A percentile compares a stretch with the other conserved stretches of the same genome.
phyloP scores from a whole-genome alignment of 768 basidiomycete species.

The Russula compacta region DNA sequence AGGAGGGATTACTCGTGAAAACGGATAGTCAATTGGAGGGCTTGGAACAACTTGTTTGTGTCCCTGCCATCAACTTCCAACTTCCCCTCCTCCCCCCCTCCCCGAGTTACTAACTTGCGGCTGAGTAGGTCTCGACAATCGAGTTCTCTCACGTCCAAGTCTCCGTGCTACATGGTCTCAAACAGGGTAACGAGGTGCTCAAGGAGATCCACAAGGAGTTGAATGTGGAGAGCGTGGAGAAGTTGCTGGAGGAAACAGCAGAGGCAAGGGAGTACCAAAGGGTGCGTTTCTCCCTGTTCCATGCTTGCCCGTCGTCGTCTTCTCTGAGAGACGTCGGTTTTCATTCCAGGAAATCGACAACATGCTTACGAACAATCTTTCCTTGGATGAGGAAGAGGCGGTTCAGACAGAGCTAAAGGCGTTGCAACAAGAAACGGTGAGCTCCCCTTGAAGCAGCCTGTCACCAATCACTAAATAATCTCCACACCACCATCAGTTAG shows the following conservation, averaged over 20 bases:
- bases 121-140: constrained; percentile 78
- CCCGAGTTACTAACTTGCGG: neutral
- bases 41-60: constrained; percentile 75
- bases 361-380: constrained; percentile 73
- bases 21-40: constrained; percentile 87
- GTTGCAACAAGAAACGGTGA: constrained; percentile 56
- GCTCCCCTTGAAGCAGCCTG: constrained; percentile 21
- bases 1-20: constrained; percentile 76
- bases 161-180: constrained; percentile 84
- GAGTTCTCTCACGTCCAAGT: constrained; percentile 94
- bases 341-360: constrained; percentile 76
- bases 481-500: constrained; percentile 14
- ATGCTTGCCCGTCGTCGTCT: neutral
- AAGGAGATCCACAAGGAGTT: constrained; percentile 93
- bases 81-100: neutral
- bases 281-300: constrained; percentile 34
- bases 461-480: constrained; percentile 32
- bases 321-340: neutral
- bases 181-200: constrained; percentile 89
- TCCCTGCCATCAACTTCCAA: neutral
- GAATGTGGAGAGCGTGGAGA: constrained; percentile 89
- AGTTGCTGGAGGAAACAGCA: constrained; percentile 81
- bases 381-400: constrained; percentile 86
- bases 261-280: constrained; percentile 90
- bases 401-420: constrained; percentile 76